Percentiles rank a stretch among this genome's conserved stretches.
phyloP scores from a whole-genome alignment of 345 rosid species.

The Microcos paniculata region DNA sequence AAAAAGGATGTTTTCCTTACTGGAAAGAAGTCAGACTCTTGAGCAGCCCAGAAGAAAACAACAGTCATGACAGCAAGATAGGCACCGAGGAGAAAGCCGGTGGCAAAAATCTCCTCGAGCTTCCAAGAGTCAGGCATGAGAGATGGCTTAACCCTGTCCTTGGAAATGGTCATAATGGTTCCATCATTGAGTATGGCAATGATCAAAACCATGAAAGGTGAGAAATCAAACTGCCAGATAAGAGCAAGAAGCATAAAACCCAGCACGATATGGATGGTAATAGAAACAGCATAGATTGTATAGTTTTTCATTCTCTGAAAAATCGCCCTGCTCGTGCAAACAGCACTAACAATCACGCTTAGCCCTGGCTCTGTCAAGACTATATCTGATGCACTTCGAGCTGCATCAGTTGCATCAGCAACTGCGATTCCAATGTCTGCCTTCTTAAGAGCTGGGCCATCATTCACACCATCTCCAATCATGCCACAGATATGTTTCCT shows the following conservation, averaged over 20 bases:
- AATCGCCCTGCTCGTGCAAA: constrained; percentile 87
- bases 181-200: constrained; percentile 91
- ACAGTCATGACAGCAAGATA: constrained; percentile 66
- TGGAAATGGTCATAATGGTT: constrained; percentile 77
- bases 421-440: constrained; percentile 98
- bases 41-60: constrained; percentile 54
- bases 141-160: constrained; percentile 75
- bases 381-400: constrained; percentile 87
- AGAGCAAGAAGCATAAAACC: constrained; percentile 89
- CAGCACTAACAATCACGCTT: constrained; percentile 91
- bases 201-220: constrained; percentile 93
- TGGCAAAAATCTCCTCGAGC: constrained; percentile 62
- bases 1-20: constrained; percentile 29
- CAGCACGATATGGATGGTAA: constrained; percentile 82
- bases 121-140: constrained; percentile 75
- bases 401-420: constrained; percentile 98
- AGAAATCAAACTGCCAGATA: constrained; percentile 90
- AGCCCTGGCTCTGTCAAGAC: constrained; percentile 94
- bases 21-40: constrained; percentile 49
- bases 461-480: constrained; percentile 99
- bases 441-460: constrained; percentile 91
- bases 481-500: constrained; percentile 94
- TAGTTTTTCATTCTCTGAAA: constrained; percentile 98
- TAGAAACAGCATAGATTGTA: constrained; percentile 95
- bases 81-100: constrained; percentile 54